Evolutionary conservation across 1,139 yeast genomes (phyloP), one percentile per base, ranked within the genome.

Genomic region (Nakaseomyces sp.): DNA sequence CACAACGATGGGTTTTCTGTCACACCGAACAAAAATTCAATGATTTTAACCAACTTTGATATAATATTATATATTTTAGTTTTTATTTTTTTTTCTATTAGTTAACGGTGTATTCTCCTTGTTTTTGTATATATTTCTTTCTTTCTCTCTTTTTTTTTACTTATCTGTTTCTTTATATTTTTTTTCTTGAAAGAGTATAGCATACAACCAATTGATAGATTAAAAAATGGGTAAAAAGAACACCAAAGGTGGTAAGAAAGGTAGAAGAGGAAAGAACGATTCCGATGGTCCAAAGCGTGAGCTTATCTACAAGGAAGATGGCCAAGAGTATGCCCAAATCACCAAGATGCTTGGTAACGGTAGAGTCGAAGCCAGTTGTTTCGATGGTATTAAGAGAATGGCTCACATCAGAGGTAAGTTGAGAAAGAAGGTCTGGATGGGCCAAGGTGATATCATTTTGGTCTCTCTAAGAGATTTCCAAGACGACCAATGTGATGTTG

Each of bases 401-500:
- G 97, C 95, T 16, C 98, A 91, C 65, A 93, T 93, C 62, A 85
- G 99, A 75, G 99, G 99, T 57, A 93, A 93, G 68, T 78, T 93
- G 72, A 85, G 99, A 77, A 93, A 93, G 81, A 91, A 91, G 79
- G 97, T 89, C 50, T 93, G 99, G 99, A 89, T 93, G 87, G 85
- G 87, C 39, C 97, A 88, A 69, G 98, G 98, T 70, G 99, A 93
- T 65, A 93, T 93, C 58, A 88, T 93, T 55, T 73, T 93, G 62
- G 91, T 91, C 41, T 88, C 96, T 5, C 77, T 93, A 61, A 87
- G 99, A 76, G 99, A 93, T 63, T 93, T 91, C 79, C 96, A 93
- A 70, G 97, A 91, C 63, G 96, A 87, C 54, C 94, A 85, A 67
- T 93, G 96, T 72, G 99, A 93, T 66, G 97, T 93, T 55, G 91